Base-by-base conservation (phyloP, 352 stramenopile species). In the Phytophthora quininea region DNA sequence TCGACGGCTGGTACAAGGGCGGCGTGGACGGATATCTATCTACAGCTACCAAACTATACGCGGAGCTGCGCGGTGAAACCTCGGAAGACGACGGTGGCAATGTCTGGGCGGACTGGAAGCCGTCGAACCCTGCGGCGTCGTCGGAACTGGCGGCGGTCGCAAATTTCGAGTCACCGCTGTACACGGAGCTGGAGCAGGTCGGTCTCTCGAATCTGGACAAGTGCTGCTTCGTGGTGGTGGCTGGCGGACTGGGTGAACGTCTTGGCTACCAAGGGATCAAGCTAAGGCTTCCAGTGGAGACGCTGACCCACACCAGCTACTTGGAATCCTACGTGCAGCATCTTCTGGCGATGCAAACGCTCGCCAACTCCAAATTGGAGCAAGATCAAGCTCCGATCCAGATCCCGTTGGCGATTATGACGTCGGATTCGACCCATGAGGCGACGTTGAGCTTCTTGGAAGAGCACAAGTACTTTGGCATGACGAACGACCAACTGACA, bases 341-440 rank as follows among this genome's bases (percentile, higher is more conserved):
- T 53, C 93, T 99, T 31, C 76, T 97, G 30, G 96, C 94, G 37
- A 80, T 98, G 40, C 80, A 99, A 72, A 74, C 66, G 33, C 82
- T 79, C 1, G 69, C 71, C 0, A 76, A 69, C 58, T 45, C 49
- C 24, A 45, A 68, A 24, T 24, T 45, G 5, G 7, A 3, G 4
- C 40, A 50, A 14, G 52, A 27, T 27, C 37, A 67, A 11, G 47
- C 38, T 1, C 55, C 71, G 12, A 73, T 88, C 11, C 64, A 52
- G 35, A 82, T 99, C 37, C 96, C 97, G 8, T 82, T 99, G 31
- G 95, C 94, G 33, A 99, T 99, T 67, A 99, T 99, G 98, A 98
- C 96, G 52, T 98, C 89, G 4, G 94, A 96, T 63, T 97, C 98
- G 77, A 99, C 97, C 3, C 91, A 99, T 66, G 80, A 86, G 14